Conservation (phyloP, 2,329 filamentous ascomycete species). For the Aurifilum marmelostoma region DNA sequence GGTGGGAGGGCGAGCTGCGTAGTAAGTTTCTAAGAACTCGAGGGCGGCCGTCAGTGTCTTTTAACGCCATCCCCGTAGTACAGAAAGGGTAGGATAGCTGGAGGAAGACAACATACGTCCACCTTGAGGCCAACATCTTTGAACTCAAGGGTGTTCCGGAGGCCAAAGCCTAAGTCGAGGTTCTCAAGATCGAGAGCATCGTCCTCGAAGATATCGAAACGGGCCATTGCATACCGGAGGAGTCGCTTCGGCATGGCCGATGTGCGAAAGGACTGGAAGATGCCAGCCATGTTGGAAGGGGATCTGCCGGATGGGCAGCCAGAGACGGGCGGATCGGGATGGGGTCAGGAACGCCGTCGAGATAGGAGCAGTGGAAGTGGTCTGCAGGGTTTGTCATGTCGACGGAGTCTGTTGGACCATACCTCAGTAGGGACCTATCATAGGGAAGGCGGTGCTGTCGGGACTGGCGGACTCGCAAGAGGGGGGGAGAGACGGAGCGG, state of each 20-base stretch:
- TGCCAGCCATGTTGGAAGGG: conserved; percentile 64
- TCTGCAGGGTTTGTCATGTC: conserved; percentile 28
- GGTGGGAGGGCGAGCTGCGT: conserved; percentile 74
- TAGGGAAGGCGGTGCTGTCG: neutral
- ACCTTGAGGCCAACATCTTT: conserved; percentile 82
- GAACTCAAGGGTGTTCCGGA: conserved; percentile 81
- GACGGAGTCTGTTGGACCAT: conserved; percentile 23
- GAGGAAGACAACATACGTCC: conserved; percentile 58
- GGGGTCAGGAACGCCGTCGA: conserved; percentile 19
- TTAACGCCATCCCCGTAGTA: neutral
- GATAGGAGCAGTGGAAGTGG: conserved; percentile 20
- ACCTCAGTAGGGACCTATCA: neutral
- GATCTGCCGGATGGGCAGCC: neutral
- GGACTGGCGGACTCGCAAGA: neutral
- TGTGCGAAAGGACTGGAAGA: conserved; percentile 66
- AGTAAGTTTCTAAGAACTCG: conserved; percentile 75
- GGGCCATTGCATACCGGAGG: conserved; percentile 81
- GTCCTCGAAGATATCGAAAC: conserved; percentile 84
- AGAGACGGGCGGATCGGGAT: neutral
- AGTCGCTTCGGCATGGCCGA: conserved; percentile 87
- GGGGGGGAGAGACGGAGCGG: neutral
- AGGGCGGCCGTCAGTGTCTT: conserved; percentile 9
- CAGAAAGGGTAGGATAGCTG: neutral
- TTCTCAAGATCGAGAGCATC: conserved; percentile 85
- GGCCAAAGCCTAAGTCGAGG: conserved; percentile 80